phyloP scores from a whole-genome alignment of 495 filamentous ascomycete species.

The Penicillium argentinense region DNA sequence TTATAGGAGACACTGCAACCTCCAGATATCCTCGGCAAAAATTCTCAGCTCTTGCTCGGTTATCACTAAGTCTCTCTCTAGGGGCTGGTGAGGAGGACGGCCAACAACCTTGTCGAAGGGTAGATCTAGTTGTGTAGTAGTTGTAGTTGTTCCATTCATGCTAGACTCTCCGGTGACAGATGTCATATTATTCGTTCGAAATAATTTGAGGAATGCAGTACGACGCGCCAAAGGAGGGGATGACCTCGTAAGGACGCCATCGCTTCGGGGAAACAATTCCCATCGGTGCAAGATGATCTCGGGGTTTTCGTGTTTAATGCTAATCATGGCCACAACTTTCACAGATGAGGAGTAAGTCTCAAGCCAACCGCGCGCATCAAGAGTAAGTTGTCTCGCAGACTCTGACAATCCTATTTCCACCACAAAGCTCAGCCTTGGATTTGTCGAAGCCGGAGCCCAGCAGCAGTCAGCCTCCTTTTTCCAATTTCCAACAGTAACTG shows the following conservation, averaged over 20 bases:
- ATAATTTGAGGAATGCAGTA: constrained; percentile 22
- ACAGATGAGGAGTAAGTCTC: constrained; percentile 21
- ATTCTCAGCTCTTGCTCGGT: constrained; percentile 18
- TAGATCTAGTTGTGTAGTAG: constrained; percentile 19
- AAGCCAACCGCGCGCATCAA: constrained; percentile 21
- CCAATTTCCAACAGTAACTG: constrained; percentile 22
- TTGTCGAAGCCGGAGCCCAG: constrained; percentile 17
- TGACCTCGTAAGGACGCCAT: constrained; percentile 12
- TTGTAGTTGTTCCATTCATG: constrained; percentile 11
- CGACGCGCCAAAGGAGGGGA: constrained; percentile 8
- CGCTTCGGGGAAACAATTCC: constrained; percentile 14
- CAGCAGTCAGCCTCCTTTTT: constrained; percentile 21
- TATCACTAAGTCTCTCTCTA: constrained; percentile 19
- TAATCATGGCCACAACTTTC: constrained; percentile 20
- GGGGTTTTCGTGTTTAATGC: constrained; percentile 14
- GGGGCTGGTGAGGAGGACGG: constrained; percentile 16
- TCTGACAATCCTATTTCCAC: constrained; percentile 23
- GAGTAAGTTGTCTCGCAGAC: constrained; percentile 19
- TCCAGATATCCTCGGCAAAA: constrained; percentile 24
- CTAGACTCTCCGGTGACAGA: constrained; percentile 17
- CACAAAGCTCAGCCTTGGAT: constrained; percentile 11
- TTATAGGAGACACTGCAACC: constrained; percentile 17
- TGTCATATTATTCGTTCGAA: constrained; percentile 15
- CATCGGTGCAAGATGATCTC: constrained; percentile 18
- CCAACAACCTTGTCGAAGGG: constrained; percentile 20